Percentiles rank a stretch among this genome's conserved stretches.
Evolutionary conservation across 1,139 yeast genomes (phyloP).

Genomic region (Taiozyma sp.): DNA sequence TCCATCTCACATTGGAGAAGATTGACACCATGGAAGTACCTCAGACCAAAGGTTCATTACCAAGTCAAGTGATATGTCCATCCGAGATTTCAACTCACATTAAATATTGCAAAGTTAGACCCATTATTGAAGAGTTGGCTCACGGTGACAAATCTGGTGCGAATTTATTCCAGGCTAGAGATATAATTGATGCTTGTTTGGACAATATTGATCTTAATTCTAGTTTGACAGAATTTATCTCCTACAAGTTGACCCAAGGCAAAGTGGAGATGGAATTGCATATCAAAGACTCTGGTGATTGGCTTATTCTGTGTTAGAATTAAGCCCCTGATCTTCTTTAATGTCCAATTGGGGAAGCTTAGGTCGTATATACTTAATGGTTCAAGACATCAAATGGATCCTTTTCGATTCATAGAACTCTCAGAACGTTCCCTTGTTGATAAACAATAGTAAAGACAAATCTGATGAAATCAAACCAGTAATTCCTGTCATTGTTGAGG

Average conservation of each 20-base stretch:
- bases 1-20: not conserved
- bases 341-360: no score
- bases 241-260: not conserved
- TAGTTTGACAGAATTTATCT: not conserved
- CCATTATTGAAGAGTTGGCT: not conserved
- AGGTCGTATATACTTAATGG: no score
- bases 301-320: not conserved
- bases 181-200: not conserved
- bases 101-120: no score
- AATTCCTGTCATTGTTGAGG: no score
- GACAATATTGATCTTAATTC: not conserved
- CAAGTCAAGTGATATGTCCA: no score
- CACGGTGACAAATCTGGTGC: not conserved
- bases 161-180: not conserved
- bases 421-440: no score
- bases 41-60: not conserved
- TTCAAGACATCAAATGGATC: no score
- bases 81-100: not conserved
- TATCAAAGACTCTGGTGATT: not conserved
- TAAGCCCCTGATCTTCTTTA: no score
- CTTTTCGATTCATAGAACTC: no score
- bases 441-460: no score
- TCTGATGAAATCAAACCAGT: no score
- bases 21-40: not conserved
- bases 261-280: not conserved